Base-by-base conservation (phyloP, 148 eudicot species). In the Nyssa sinensis region DNA sequence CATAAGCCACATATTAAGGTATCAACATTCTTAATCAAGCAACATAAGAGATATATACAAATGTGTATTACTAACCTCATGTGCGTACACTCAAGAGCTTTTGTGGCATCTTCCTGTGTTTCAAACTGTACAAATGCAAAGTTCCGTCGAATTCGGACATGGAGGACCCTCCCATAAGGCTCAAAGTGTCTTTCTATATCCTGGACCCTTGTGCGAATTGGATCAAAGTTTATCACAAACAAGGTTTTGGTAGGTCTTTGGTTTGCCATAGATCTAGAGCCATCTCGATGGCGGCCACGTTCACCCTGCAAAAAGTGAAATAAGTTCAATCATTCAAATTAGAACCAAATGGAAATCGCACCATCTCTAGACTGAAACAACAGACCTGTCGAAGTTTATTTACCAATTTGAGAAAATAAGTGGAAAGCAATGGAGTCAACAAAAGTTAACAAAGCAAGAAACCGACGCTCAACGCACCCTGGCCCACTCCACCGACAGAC, bases 401-500 rank as follows among this genome's bases (percentile, higher is more conserved):
- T 37, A 37, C 44, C 44, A 37, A 37, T 37, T 9, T 3, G 44
- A 37, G 4, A 37, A n/a, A n/a, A n/a, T 37, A 37, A 37, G 44
- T 17, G 21, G 59, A n/a, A 55, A 17, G 24, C 7, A 21, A 2
- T 55, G 19, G 17, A 55, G 19, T 5, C 16, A 7, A 6, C 6
- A 3, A 44, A 12, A 19, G 51, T 11, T 44, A 44, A 14, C 11
- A n/a, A 19, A 37, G 9, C 44, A n/a, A 19, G 24, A 55, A n/a
- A 55, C 23, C 24, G 19, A 28, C 11, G 55, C 60, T 7, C 59
- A 72, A 69, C 66, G 19, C 77, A 94, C 98, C 96, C 81, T 88
- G 23, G 98, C 93, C 98, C 98, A 94, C 81, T 94, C 98, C 74
- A 94, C 96, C 0, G 98, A 92, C 66, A 94, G 74, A 66, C 76